Conservation (phyloP, 108 stramenopile genomes). For the Fistulifera pelliculosa region DNA sequence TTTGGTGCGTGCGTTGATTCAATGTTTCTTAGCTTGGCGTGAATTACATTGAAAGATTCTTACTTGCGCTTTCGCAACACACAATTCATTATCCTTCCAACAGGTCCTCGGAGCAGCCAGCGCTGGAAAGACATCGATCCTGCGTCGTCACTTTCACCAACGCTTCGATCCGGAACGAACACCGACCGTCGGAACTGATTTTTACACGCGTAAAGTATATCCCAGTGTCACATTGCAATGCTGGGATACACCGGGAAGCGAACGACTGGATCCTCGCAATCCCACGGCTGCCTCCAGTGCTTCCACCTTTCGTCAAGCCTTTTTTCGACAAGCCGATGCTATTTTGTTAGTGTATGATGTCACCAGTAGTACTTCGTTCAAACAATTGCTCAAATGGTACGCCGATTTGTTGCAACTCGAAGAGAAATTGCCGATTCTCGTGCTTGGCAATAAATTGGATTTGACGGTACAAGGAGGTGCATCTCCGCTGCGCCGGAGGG, state of each 20-base stretch:
- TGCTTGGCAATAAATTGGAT: slow-evolving; percentile 78
- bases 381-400: slow-evolving; percentile 66
- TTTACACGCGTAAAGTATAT: slow-evolving; percentile 20
- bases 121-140: slow-evolving; percentile 68
- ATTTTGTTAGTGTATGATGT: slow-evolving; percentile 74
- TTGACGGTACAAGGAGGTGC: slow-evolving; percentile 15
- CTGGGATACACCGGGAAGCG: slow-evolving; percentile 61
- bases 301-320: neutral
- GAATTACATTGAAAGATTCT: too few relatives aligned
- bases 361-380: slow-evolving; percentile 60
- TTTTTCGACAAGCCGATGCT: slow-evolving; percentile 59
- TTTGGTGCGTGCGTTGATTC: too few relatives aligned
- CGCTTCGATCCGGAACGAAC: slow-evolving; percentile 24
- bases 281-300: slow-evolving; percentile 28
- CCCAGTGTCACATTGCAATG: slow-evolving; percentile 10
- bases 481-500: neutral
- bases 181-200: slow-evolving; percentile 39
- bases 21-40: too few relatives aligned
- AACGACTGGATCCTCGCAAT: slow-evolving; percentile 15
- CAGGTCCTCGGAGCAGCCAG: slow-evolving; percentile 34
- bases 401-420: slow-evolving; percentile 41
- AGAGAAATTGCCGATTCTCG: slow-evolving; percentile 52
- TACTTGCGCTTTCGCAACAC: too few relatives aligned
- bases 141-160: slow-evolving; percentile 45
- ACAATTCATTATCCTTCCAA: too few relatives aligned